Conservation (phyloP, 2,329 filamentous ascomycete species). For the Aureobasidium sp. region DNA sequence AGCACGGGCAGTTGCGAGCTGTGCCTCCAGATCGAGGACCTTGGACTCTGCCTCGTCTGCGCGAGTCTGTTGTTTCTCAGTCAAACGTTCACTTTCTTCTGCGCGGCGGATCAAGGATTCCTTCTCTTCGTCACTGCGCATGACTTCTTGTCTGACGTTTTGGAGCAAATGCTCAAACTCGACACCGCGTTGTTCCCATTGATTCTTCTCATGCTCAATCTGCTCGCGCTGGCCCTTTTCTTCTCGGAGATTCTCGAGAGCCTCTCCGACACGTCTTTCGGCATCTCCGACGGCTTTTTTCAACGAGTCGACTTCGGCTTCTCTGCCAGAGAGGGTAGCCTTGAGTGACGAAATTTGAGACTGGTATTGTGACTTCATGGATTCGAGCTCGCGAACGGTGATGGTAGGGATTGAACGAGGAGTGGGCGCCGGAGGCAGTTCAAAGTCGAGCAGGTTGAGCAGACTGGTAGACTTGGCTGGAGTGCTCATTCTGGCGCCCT, state of each 20-base stretch:
- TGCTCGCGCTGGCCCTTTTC: slow-evolving; percentile 64
- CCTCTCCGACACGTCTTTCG: slow-evolving; percentile 83
- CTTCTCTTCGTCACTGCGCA: slow-evolving; percentile 68
- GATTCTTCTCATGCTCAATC: slow-evolving; percentile 65
- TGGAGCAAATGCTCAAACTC: slow-evolving; percentile 80
- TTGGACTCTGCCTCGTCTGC: slow-evolving; percentile 59
- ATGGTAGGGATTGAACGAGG: slow-evolving; percentile 86
- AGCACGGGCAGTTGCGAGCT: slow-evolving; percentile 58
- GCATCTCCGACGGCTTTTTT: slow-evolving; percentile 85
- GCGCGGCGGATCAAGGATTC: slow-evolving; percentile 70
- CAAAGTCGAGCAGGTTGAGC: slow-evolving; percentile 75
- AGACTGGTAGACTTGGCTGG: slow-evolving; percentile 44
- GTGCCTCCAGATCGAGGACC: slow-evolving; percentile 50
- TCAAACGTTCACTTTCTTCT: slow-evolving; percentile 68
- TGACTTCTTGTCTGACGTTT: slow-evolving; percentile 74
- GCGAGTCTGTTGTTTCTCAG: slow-evolving; percentile 67
- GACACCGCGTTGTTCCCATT: slow-evolving; percentile 75
- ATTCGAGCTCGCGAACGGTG: slow-evolving; percentile 86
- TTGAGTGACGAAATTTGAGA: slow-evolving; percentile 93
- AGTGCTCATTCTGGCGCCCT: slow-evolving; percentile 30
- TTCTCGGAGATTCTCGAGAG: slow-evolving; percentile 75
- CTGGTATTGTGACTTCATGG: slow-evolving; percentile 80
- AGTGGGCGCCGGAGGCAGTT: slow-evolving; percentile 88
- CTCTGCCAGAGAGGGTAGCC: slow-evolving; percentile 83
- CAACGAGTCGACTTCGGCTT: slow-evolving; percentile 81